These are phyloP conservation scores for Bipolaris zeicola DNA, from an alignment of 2,329 filamentous ascomycete genomes.

Conservation along the genomic window DNA sequence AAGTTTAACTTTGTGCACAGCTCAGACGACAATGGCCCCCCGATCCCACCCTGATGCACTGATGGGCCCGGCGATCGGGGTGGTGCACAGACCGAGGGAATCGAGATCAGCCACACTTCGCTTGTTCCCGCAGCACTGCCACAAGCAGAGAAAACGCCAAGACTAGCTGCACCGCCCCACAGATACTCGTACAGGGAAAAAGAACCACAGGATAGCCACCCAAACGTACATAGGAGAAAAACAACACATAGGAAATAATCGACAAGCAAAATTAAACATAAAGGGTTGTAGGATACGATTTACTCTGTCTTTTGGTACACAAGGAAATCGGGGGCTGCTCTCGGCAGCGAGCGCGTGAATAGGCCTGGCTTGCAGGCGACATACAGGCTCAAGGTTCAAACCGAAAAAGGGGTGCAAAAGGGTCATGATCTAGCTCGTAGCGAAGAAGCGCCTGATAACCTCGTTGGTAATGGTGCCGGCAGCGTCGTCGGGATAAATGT, in stretches of 20 bases:
- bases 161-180: constrained; percentile 5
- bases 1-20: background rate
- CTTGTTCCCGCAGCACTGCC: constrained; percentile 12
- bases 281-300: background rate
- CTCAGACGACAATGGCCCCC: background rate
- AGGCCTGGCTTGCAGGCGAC: background rate
- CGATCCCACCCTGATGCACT: background rate
- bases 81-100: background rate
- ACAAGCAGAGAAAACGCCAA: constrained; percentile 20
- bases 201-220: background rate
- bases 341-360: constrained; percentile 9
- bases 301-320: constrained; percentile 13
- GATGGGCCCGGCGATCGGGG: background rate
- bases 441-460: constrained; percentile 38
- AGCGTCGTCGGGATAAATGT: constrained; percentile 63
- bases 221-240: background rate
- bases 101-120: constrained; percentile 10
- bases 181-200: constrained; percentile 16
- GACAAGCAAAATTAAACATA: background rate
- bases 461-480: constrained; percentile 37
- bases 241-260: background rate
- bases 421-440: constrained; percentile 8
- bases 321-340: constrained; percentile 8
- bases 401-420: background rate
- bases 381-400: background rate